Base-by-base conservation (phyloP, 371 early-diverging fungal genomes). In the Umbelopsis sp. region DNA sequence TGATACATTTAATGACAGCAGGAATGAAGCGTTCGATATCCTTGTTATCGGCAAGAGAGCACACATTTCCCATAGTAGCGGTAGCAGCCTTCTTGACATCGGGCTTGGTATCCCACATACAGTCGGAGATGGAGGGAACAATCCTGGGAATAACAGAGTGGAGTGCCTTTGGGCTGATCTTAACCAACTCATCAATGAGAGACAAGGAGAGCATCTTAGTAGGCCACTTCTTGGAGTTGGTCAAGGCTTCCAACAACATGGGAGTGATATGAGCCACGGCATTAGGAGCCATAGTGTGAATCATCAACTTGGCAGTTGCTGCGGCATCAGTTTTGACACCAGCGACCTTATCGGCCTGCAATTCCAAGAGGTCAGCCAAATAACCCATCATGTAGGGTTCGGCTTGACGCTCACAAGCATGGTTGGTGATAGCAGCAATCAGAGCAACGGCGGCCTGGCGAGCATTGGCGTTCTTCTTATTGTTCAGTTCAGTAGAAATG, bases 221-320 rank as follows among this genome's bases (percentile, higher is more conserved):
- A 76, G 92, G 92, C 92, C 92, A 92, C 76, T 92, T 92, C 69
- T 86, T 87, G 51, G 88, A 84, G 76, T 89, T 85, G 66, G 73
- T 79, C 69, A 89, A 83, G 69, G 79, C 82, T 25, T 87, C 86
- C 46, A 83, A 80, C 32, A 92, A 77, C 53, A 78, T 67, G 18
- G 91, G 91, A 20, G 91, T 74, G n/a, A 89, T 69, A 51, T 80
- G 72, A 22, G 76, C 74, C 48, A 87, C 81, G 37, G 89, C 85
- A 66, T 84, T 74, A 11, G 88, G 82, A 11, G 86, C 85, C 65
- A 86, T 73, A 62, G 78, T 78, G 24, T 70, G 73, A 69, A 84
- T 65, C 37, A 92, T 67, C 38, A 82, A 80, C 50, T 76, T 80
- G 48, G 86, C 86, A 53, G 90, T 89, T 25, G 73, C 70, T 5